Evolutionary conservation across 139 green algal species (phyloP), one percentile per base, ranked within the genome.

Genomic region (Picochlorum sp.): DNA sequence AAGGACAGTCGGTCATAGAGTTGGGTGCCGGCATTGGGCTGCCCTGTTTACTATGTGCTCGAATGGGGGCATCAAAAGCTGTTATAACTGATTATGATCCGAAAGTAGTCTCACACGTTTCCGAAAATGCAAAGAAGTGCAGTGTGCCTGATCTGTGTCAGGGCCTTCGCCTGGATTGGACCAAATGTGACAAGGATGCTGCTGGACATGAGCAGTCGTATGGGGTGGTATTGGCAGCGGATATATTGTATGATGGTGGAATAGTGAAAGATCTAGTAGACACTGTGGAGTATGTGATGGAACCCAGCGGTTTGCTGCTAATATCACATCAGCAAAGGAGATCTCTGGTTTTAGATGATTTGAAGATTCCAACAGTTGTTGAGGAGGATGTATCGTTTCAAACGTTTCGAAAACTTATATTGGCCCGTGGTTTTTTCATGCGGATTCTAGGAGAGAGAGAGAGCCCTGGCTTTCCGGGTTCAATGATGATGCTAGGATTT

Each of bases 31-130:
- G 55, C 14, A 31, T 61, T 3, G 55, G 55, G 14, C 31, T 61
- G n/a, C 55, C 55, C 12, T 28, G 55, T 1, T 32, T 61, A 7
- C 16, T 61, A 13, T 31, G 30, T 9, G 55, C 55, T 14, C 20
- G 24, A 7, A 18, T 45, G 16, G 55, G 55, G 7, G 55, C 55
- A 22, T 12, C 0, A 22, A 36, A 37, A 56, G 22, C 52, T 20
- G 33, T 50, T 50, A 25, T 50, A n/a, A 61, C 31, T 41, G 55
- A 61, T 35, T 61, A 61, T 51, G 32, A 61, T 24, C 8, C 5
- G 13, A 31, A 32, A 50, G 55, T 61, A n/a, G 40, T 61, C 12
- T 13, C 24, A n/a, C 31, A 61, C 5, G 31, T 51, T 2, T 14
- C 37, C 36, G 4, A 29, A 14, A 61, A 61, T 50, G 30, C 30